These are phyloP conservation scores for Allium fistulosum DNA, from an alignment of 106 monocot genomes.

Conservation along the genomic window DNA sequence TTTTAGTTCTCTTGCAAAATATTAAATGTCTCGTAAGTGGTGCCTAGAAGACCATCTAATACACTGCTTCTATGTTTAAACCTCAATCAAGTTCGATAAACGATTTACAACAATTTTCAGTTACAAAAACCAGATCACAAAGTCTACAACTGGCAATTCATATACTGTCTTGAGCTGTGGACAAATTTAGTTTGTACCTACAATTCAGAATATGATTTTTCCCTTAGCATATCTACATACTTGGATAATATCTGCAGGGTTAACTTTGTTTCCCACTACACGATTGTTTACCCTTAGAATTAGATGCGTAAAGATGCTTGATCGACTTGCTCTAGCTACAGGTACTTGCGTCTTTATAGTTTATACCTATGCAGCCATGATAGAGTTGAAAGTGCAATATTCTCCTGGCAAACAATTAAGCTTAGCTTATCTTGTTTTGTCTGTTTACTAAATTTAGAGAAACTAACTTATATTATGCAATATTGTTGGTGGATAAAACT, in stretches of 20 bases:
- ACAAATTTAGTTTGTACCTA: constrained; percentile 63
- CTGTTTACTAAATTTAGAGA: background rate
- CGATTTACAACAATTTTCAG: too few species aligned
- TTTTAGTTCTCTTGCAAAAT: too few species aligned
- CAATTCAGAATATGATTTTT: constrained; percentile 68
- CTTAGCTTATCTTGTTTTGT: background rate
- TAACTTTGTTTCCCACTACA: constrained; percentile 77
- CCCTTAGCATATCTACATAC: constrained; percentile 82
- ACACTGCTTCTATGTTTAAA: too few species aligned
- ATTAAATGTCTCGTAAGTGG: too few species aligned
- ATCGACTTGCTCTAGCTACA: constrained; percentile 65
- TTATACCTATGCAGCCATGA: constrained; percentile 89
- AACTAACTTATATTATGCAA: too few species aligned
- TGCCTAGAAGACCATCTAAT: too few species aligned
- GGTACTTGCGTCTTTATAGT: constrained; percentile 55
- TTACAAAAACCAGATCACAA: constrained; percentile 77
- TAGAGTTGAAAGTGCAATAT: constrained; percentile 60
- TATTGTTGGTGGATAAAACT: too few species aligned
- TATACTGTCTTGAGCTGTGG: constrained; percentile 92
- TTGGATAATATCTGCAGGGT: constrained; percentile 78
- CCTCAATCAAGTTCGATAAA: too few species aligned
- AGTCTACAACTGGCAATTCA: constrained; percentile 95
- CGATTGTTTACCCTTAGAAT: constrained; percentile 76
- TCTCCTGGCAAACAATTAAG: constrained; percentile 57
- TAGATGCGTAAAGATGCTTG: constrained; percentile 84